These are phyloP conservation scores for Thinopyrum elongatum DNA, from an alignment of 176 grass and related monocot genomes.

Conservation along the genomic window DNA sequence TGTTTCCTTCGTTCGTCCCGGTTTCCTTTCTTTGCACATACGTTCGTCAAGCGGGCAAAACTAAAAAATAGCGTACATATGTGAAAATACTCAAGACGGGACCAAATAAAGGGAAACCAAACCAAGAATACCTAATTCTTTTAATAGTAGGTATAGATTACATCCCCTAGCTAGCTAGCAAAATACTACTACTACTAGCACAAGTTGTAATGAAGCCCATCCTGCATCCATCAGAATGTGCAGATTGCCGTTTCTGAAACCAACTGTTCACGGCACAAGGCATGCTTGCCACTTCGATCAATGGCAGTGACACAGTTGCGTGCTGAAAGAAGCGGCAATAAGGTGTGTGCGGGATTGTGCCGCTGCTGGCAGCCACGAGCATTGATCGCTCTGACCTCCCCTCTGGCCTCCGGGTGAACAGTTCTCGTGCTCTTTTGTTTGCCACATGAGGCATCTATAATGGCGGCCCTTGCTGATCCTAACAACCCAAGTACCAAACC, in stretches of 20 bases:
- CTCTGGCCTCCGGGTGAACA: background rate
- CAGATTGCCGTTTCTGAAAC: slow-evolving; percentile 5
- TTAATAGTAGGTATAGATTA: no score
- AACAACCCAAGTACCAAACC: slow-evolving; percentile 34
- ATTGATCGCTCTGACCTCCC: slow-evolving; percentile 13
- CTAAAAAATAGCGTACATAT: no score
- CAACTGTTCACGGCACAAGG: background rate
- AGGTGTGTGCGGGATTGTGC: background rate
- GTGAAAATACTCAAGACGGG: no score
- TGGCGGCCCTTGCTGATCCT: slow-evolving; percentile 14
- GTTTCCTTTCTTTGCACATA: no score
- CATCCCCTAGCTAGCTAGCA: slow-evolving; percentile 1
- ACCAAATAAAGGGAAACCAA: no score
- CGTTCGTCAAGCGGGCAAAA: no score
- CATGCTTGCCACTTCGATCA: background rate
- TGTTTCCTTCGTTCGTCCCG: no score
- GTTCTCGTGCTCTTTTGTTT: background rate
- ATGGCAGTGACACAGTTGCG: background rate
- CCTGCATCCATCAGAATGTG: background rate
- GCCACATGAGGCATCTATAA: slow-evolving; percentile 35
- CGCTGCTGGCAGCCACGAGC: background rate
- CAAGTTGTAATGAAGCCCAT: background rate
- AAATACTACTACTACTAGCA: background rate
- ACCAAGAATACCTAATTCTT: no score
- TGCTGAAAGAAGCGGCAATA: background rate